These are phyloP conservation scores for Guillardia theta DNA, from an alignment of 78 protist genomes.

Conservation along the genomic window DNA sequence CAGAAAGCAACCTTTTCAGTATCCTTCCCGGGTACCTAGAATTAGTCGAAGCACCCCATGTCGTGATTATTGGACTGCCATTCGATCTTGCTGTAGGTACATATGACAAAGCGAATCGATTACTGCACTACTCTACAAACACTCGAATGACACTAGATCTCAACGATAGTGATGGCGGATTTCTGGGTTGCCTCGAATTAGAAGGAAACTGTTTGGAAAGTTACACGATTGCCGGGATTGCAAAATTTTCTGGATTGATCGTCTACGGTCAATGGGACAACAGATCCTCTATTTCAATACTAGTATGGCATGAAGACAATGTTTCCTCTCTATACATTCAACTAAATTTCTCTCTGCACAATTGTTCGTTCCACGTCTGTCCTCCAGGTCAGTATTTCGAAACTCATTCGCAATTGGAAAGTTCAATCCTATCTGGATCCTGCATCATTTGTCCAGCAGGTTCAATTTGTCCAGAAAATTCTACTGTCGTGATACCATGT, in stretches of 20 bases:
- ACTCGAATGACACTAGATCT: no score
- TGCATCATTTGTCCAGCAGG: background rate
- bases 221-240: no score
- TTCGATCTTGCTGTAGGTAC: background rate
- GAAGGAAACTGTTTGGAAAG: no score
- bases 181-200: no score
- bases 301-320: no score
- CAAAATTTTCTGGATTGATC: no score
- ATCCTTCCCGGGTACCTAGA: background rate
- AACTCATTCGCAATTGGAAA: background rate
- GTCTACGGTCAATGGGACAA: no score
- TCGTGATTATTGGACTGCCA: background rate
- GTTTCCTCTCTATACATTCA: no score
- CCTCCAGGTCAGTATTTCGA: background rate
- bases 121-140: background rate
- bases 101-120: background rate
- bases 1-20: background rate
- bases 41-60: background rate
- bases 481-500: background rate
- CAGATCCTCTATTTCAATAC: background rate
- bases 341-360: no score
- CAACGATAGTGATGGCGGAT: no score
- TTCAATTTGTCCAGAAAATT: background rate
- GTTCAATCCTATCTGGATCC: background rate
- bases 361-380: no score